Evolutionary conservation across 2,329 filamentous ascomycete species (phyloP), one percentile per base, ranked within the genome.

Genomic region (Claviceps sp.): DNA sequence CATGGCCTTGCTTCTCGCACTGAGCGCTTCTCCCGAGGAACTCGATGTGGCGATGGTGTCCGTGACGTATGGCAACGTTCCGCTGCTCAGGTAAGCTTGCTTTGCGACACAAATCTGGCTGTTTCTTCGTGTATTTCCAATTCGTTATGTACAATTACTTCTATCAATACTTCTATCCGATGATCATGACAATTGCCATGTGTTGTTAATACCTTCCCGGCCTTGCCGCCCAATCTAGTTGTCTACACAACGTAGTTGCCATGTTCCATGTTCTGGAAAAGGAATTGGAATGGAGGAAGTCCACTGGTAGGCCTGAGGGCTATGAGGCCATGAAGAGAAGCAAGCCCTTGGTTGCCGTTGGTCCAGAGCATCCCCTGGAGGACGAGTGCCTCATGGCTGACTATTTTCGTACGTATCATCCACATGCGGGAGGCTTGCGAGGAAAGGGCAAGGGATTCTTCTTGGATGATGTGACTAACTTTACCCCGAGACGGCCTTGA

Each of bases 191-290:
- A 30, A 30, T 30, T 30, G 16, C 24, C 16, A 14, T 18, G 24
- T 46, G 6, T 30, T 26, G 5, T 46, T 18, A n/a, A 46, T 46
- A 7, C 14, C 38, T 16, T n/a, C 4, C 18, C 16, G 41, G 18
- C 34, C 16, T n/a, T 34, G 44, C 8, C 42, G 24, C n/a, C 3
- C 16, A 18, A 13, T 26, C 18, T n/a, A 90, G 85, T 67, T 96
- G 89, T 61, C 75, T 96, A 49, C 82, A 85, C 49, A 98, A 98
- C 68, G 83, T 87, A 16, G 84, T 97, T 41, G 86, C 89, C 24
- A 74, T 97, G 55, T 97, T 98, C 71, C 85, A 96, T 62, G 84
- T 95, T 54, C 78, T 98, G 50, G 89, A 95, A 58, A 87, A 89
- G 64, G 93, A 98, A 70, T 75, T 89, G 59, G 76, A 80, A 58